These are phyloP conservation scores for Actinidia polygama DNA, from an alignment of 179 eudicot genomes.

Conservation along the genomic window DNA sequence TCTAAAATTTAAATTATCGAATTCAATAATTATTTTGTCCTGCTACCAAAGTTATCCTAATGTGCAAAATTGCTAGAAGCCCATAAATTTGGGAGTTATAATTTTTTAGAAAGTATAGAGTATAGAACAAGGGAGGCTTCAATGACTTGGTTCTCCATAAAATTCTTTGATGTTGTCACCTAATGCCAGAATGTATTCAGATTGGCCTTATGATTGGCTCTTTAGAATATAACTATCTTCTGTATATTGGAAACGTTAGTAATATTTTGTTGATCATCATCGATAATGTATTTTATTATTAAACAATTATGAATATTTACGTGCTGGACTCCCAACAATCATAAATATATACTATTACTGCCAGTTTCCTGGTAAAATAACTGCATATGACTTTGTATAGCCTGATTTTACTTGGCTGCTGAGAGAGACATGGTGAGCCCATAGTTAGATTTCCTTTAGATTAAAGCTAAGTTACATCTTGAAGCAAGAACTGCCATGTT, in stretches of 20 bases:
- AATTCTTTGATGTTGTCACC: neutral
- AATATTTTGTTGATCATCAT: neutral
- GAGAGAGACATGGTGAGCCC: neutral
- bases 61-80: too few relatives aligned
- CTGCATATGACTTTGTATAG: neutral
- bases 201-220: neutral
- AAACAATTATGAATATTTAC: neutral
- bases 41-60: too few relatives aligned
- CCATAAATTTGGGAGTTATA: too few relatives aligned
- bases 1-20: too few relatives aligned
- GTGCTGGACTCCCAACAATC: neutral
- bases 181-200: neutral
- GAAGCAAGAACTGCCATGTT: neutral
- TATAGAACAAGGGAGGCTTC: too few relatives aligned
- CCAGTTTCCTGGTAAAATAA: neutral
- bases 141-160: too few relatives aligned
- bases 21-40: too few relatives aligned
- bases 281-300: neutral
- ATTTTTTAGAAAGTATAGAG: too few relatives aligned
- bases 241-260: neutral
- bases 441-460: neutral
- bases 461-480: neutral
- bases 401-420: neutral
- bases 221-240: neutral
- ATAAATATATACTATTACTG: too few relatives aligned